Base-by-base conservation (phyloP, 495 filamentous ascomycete species). In the Talaromyces trachyspermus region DNA sequence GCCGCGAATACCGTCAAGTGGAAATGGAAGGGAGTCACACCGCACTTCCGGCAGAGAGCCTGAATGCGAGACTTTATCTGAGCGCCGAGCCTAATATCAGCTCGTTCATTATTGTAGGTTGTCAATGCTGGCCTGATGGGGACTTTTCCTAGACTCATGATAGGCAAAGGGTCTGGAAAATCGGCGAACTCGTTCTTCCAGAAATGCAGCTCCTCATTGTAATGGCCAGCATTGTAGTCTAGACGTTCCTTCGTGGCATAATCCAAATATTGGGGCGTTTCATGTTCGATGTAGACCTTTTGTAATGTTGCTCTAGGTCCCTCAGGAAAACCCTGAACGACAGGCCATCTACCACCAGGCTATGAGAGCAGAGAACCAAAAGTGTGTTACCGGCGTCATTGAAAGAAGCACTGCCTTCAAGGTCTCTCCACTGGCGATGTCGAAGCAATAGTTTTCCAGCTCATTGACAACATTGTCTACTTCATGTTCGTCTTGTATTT, bases 401-500 rank as follows among this genome's bases (percentile, higher is more conserved):
- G 54, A 54, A n/a, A 70, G 51, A 1, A 69, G 49, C 0, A 56
- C 32, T 0, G 68, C 20, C 19, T 59, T 53, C 14, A 70, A 51
- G 0, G 49, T 42, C 9, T 70, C 58, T 1, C 68, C 66, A 4
- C 46, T 41, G 7, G 58, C 55, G 7, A 71, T 45, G 18, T 68
- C 50, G 41, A 61, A 71, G 0, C 57, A 29, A 33, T 68, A 52
- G 5, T 32, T 22, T 22, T 57, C 47, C 7, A 54, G 10, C 7
- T 37, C 42, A 12, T 43, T 39, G 22, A 47, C 58, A 18, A 60
- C 57, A 0, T 33, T 14, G 30, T 25, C 40, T 6, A 56, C 52
- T 22, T 58, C 50, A 4, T 23, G 30, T 18, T 47, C 42, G 9
- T 43, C 27, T 0, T 14, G 43, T 42, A 62, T 42, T 12, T 14